Base-by-base conservation (phyloP, 2,329 filamentous ascomycete species). In the Macrophomina tecta region DNA sequence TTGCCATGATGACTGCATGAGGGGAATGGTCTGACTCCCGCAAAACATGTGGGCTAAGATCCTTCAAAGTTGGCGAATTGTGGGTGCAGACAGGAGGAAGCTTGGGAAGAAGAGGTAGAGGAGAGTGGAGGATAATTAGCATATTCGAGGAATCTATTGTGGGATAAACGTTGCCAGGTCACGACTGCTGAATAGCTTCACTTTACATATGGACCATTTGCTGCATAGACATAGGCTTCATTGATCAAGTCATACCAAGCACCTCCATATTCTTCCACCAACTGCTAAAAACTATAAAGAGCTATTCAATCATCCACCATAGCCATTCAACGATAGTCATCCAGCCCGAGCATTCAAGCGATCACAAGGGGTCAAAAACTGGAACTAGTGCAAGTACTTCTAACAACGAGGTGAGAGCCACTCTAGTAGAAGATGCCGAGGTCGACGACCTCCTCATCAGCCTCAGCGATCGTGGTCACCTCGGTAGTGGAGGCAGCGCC, bases 381-480 rank as follows among this genome's bases (percentile, higher is more conserved):
- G 46, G 7, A 49, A 28, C 7, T 23, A 28, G n/a, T 11, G 23
- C 5, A 18, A 49, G 4, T 28, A 16, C 28, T 5, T 23, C 6
- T 28, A 49, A n/a, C 5, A n/a, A 14, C 42, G 1, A 45, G 5
- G 9, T 16, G 5, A 45, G 16, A 5, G 42, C 42, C 45, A 38
- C 55, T 49, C 52, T 65, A 65, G 42, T 65, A 65, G 40, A 65
- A 65, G 11, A 65, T 23, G 18, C 63, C 63, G n/a, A 56, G 42
- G 28, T 65, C 63, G 28, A 65, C 5, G 16, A 65, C 63, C 30
- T 55, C 63, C 7, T 58, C 63, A 38, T 30, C 63, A 40, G 53
- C 30, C 23, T 30, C 30, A 3, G 40, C 40, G 30, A 7, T 40
- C 34, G 34, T 36, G 32, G 52, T 55, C 52, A 49, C 58, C 18